phyloP scores from a whole-genome alignment of 164 flowering plant genomes.

The Macadamia tetraphylla region DNA sequence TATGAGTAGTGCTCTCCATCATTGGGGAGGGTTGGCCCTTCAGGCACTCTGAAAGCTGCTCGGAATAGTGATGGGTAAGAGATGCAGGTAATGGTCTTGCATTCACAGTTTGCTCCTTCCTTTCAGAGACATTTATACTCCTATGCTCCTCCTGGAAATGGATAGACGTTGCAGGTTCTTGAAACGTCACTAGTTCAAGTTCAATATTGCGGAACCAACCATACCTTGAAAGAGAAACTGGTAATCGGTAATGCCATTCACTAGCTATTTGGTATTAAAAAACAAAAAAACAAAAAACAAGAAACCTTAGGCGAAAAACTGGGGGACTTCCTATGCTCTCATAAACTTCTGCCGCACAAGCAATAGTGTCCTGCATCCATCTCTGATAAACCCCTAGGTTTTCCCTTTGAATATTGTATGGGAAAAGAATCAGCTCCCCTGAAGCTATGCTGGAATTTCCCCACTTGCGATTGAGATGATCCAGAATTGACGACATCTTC shows the following conservation, averaged over 20 bases:
- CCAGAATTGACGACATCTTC: slow-evolving; percentile 89
- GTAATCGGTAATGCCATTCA: neutral
- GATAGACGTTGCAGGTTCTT: slow-evolving; percentile 21
- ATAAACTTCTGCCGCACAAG: slow-evolving; percentile 81
- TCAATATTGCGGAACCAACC: slow-evolving; percentile 72
- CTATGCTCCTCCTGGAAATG: slow-evolving; percentile 14
- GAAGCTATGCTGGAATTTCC: slow-evolving; percentile 64
- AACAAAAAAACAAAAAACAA: neutral
- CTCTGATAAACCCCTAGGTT: slow-evolving; percentile 42
- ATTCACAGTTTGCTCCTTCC: slow-evolving; percentile 21
- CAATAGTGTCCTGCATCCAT: slow-evolving; percentile 71
- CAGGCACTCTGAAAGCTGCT: slow-evolving; percentile 13
- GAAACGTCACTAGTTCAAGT: slow-evolving; percentile 20
- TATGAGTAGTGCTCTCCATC: slow-evolving; percentile 10
- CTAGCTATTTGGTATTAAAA: neutral
- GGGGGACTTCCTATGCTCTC: slow-evolving; percentile 65
- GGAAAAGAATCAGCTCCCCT: slow-evolving; percentile 80
- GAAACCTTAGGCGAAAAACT: slow-evolving; percentile 82
- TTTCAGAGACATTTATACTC: slow-evolving; percentile 12
- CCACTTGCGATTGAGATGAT: slow-evolving; percentile 95
- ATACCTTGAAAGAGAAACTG: slow-evolving; percentile 51
- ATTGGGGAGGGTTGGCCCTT: slow-evolving; percentile 20
- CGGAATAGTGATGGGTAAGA: slow-evolving; percentile 19
- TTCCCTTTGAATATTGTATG: slow-evolving; percentile 56
- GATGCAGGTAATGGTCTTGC: slow-evolving; percentile 8